These are phyloP conservation scores for Aureoboletus auriporus DNA, from an alignment of 768 basidiomycete genomes.

Conservation along the genomic window DNA sequence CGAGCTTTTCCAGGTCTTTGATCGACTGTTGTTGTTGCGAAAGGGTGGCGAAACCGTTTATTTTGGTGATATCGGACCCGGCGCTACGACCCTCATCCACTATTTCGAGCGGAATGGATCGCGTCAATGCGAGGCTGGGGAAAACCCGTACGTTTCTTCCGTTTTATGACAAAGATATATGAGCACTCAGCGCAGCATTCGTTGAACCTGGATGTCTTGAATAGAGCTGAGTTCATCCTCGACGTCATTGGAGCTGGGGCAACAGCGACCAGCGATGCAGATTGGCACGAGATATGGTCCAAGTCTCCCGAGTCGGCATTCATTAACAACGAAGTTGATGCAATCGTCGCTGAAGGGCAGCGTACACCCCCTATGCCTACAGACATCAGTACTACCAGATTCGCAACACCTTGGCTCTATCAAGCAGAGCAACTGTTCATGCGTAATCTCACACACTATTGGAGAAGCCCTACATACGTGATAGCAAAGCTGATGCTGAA, in stretches of 20 bases:
- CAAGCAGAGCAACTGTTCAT: constrained; percentile 35
- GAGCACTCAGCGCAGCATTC: constrained; percentile 34
- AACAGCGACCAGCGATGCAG: constrained; percentile 46
- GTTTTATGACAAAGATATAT: constrained; percentile 23
- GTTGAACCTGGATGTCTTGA: constrained; percentile 42
- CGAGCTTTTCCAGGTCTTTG: constrained; percentile 79
- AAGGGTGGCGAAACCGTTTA: constrained; percentile 72
- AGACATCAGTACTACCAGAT: constrained; percentile 36
- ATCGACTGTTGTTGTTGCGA: constrained; percentile 69
- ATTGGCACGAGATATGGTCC: constrained; percentile 66
- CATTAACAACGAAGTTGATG: constrained; percentile 38
- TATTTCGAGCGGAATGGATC: constrained; percentile 77
- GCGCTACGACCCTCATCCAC: constrained; percentile 55
- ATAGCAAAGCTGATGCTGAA: constrained; percentile 57
- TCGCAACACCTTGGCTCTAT: constrained; percentile 50
- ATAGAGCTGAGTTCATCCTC: constrained; percentile 60
- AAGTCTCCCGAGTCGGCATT: constrained; percentile 42
- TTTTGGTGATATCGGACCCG: constrained; percentile 66
- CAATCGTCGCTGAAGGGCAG: constrained; percentile 47
- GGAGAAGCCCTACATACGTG: constrained; percentile 58
- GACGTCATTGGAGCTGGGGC: constrained; percentile 75
- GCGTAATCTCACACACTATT: constrained; percentile 45
- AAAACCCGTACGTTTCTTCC: constrained; percentile 57
- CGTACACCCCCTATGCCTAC: constrained; percentile 36
- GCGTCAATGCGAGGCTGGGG: constrained; percentile 53